Evolutionary conservation across 768 basidiomycete genomes (phyloP).

Genomic region (Russula abietina): DNA sequence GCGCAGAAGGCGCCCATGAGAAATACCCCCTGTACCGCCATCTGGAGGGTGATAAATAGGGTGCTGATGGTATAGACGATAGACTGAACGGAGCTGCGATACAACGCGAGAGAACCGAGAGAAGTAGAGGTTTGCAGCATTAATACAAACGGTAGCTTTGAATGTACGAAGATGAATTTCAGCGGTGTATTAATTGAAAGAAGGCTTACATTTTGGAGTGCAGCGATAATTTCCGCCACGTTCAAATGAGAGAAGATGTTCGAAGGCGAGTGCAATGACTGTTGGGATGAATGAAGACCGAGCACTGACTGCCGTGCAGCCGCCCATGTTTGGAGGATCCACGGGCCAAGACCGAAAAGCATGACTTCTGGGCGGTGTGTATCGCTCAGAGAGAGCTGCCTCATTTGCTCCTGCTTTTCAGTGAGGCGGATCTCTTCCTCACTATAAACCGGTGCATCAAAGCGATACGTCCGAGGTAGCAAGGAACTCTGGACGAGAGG

Average conservation of each 20-base stretch:
- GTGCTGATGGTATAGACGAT: slow-evolving; percentile 60
- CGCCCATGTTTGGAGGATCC: slow-evolving; percentile 79
- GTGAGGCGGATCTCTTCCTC: slow-evolving; percentile 56
- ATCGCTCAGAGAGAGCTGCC: slow-evolving; percentile 69
- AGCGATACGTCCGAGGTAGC: slow-evolving; percentile 39
- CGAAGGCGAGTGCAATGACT: slow-evolving; percentile 29
- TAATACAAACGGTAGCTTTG: slow-evolving; percentile 68
- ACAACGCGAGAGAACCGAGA: slow-evolving; percentile 75
- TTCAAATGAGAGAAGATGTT: slow-evolving; percentile 48
- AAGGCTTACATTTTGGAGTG: slow-evolving; percentile 61
- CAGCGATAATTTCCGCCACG: slow-evolving; percentile 55
- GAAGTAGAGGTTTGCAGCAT: slow-evolving; percentile 67
- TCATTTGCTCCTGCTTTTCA: slow-evolving; percentile 69
- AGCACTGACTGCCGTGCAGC: slow-evolving; percentile 54
- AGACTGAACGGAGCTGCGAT: slow-evolving; percentile 70
- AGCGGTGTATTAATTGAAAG: not conserved
- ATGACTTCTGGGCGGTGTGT: slow-evolving; percentile 72
- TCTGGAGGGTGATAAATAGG: slow-evolving; percentile 55
- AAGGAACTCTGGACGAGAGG: slow-evolving; percentile 59
- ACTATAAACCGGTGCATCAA: slow-evolving; percentile 42
- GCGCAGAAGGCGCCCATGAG: slow-evolving; percentile 83
- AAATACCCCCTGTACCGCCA: slow-evolving; percentile 83
- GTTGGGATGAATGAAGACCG: slow-evolving; percentile 44
- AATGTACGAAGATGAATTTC: slow-evolving; percentile 20
- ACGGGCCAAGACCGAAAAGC: slow-evolving; percentile 77